These are phyloP conservation scores for Cyberlindnera saturnus DNA, from an alignment of 805 yeast species.

Conservation along the genomic window DNA sequence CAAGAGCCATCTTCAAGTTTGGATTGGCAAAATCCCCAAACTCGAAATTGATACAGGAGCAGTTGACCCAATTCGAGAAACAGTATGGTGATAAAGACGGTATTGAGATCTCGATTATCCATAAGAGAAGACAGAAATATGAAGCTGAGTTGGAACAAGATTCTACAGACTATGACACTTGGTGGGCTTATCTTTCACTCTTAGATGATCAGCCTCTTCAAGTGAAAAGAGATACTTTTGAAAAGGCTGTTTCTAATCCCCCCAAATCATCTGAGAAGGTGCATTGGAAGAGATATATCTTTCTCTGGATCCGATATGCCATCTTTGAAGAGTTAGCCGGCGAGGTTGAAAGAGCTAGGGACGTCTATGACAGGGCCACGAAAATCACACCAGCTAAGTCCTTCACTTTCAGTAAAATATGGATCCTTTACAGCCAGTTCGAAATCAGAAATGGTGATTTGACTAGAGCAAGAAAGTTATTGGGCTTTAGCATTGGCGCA, in stretches of 20 bases:
- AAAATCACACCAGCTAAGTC: slow-evolving; percentile 43
- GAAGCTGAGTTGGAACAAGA: slow-evolving; percentile 38
- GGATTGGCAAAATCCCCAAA: slow-evolving; percentile 42
- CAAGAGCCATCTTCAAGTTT: slow-evolving; percentile 48
- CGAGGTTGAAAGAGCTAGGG: slow-evolving; percentile 41
- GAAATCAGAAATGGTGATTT: slow-evolving; percentile 59
- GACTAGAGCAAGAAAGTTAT: slow-evolving; percentile 51
- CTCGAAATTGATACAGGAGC: slow-evolving; percentile 24
- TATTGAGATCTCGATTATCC: slow-evolving; percentile 44
- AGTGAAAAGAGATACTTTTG: slow-evolving; percentile 32
- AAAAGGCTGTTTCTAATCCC: slow-evolving; percentile 34
- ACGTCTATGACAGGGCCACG: slow-evolving; percentile 44
- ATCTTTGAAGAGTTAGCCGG: slow-evolving; percentile 50
- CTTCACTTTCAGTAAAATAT: slow-evolving; percentile 66
- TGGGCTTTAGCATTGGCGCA: slow-evolving; percentile 69
- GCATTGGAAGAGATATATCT: slow-evolving; percentile 65
- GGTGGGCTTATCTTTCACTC: slow-evolving; percentile 73
- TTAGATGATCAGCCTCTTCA: slow-evolving; percentile 29
- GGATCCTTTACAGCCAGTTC: slow-evolving; percentile 69
- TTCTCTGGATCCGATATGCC: slow-evolving; percentile 64
- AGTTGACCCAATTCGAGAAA: slow-evolving; percentile 47
- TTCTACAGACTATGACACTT: slow-evolving; percentile 62
- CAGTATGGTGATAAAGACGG: slow-evolving; percentile 51
- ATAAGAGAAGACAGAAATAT: slow-evolving; percentile 52
- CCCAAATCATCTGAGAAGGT: slow-evolving; percentile 34